Conservation (phyloP, 257 asterid species). For the Striga asiatica region DNA sequence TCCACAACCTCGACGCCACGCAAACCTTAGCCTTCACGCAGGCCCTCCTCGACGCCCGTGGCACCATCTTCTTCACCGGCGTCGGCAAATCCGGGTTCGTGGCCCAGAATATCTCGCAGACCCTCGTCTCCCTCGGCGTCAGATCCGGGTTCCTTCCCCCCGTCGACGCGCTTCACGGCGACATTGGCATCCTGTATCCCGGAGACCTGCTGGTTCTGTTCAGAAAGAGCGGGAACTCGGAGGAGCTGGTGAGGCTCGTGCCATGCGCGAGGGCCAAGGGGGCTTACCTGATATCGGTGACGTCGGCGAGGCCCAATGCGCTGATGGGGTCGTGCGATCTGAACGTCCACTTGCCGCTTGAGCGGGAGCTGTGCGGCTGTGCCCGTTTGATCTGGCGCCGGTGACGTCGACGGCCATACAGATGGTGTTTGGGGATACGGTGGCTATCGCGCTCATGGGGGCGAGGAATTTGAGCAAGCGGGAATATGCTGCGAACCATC, state of each 20-base stretch:
- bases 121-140: constrained; percentile 68
- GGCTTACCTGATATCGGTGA: constrained; percentile 63
- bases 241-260: constrained; percentile 63
- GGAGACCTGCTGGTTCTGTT: constrained; percentile 65
- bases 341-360: constrained; percentile 88
- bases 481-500: constrained; percentile 73
- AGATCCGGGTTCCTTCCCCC: constrained; percentile 77
- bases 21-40: constrained; percentile 76
- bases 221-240: constrained; percentile 90
- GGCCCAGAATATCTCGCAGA: constrained; percentile 78
- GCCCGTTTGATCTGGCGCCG: constrained; percentile 92
- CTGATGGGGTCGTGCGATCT: constrained; percentile 54
- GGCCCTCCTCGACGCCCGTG: constrained; percentile 54
- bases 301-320: constrained; percentile 71
- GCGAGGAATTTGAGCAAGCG: constrained; percentile 73
- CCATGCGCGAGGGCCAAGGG: constrained; percentile 94
- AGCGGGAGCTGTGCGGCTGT: constrained; percentile 78
- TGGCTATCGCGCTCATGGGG: constrained; percentile 78
- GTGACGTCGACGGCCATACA: constrained; percentile 57
- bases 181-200: constrained; percentile 67
- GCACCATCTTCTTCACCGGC: constrained; percentile 83
- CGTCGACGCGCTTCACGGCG: constrained; percentile 94
- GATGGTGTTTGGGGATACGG: constrained; percentile 80
- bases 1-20: constrained; percentile 72
- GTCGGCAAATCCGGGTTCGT: constrained; percentile 96